A percentile compares a stretch with the other conserved stretches of the same genome.
Conservation (phyloP, 805 yeast species). For the Vanderwaltozyma verrucispora region DNA sequence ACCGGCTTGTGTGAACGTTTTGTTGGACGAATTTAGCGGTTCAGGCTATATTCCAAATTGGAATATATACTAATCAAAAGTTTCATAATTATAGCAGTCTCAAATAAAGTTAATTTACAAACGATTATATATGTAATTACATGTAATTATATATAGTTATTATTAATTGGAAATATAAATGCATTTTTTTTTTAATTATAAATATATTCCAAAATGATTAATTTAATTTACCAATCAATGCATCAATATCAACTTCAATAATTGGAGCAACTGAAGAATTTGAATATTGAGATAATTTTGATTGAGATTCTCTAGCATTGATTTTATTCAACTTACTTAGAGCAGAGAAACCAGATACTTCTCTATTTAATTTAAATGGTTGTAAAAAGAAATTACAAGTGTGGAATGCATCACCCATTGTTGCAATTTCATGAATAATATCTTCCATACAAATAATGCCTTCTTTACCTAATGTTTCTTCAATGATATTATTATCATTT, state of each 20-base stretch:
- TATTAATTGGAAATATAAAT: not conserved
- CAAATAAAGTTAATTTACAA: no score
- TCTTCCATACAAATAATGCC: conserved; percentile 78
- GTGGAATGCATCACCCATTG: conserved; percentile 57
- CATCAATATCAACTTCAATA: conserved; percentile 64
- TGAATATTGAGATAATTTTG: conserved; percentile 35
- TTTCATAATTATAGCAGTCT: no score
- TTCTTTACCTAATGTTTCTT: conserved; percentile 56
- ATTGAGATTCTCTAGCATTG: conserved; percentile 42
- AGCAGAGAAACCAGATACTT: conserved; percentile 67
- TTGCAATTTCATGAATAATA: conserved; percentile 57
- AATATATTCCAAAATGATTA: not conserved
- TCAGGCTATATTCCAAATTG: no score
- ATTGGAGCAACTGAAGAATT: conserved; percentile 58
- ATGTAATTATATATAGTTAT: not conserved
- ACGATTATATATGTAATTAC: no score
- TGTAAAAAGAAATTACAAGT: conserved; percentile 49
- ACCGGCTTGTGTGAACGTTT: no score
- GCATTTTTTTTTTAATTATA: no score
- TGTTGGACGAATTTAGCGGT: no score
- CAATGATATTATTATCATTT: conserved; percentile 67
- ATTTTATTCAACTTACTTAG: conserved; percentile 56
- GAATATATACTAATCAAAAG: no score
- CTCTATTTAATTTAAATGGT: conserved; percentile 62
- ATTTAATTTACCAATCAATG: conserved; percentile 54